These are phyloP conservation scores for Neurospora crassa DNA, from an alignment of 2,329 filamentous ascomycete genomes.

Conservation along the genomic window DNA sequence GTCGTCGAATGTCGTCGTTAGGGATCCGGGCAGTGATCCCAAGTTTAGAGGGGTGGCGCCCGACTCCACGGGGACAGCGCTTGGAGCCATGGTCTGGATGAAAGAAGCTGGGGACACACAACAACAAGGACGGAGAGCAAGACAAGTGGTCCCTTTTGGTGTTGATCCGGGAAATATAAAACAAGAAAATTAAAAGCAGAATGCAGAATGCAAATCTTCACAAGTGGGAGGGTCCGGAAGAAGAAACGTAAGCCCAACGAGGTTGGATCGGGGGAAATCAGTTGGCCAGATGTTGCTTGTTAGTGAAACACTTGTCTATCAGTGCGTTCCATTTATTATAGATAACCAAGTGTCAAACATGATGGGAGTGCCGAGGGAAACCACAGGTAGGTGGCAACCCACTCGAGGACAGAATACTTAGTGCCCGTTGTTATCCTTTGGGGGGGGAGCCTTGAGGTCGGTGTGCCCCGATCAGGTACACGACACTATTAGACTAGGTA, in stretches of 20 bases:
- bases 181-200: background rate
- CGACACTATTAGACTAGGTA: too few species aligned
- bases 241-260: background rate
- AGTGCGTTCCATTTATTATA: background rate
- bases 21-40: conserved; percentile 25
- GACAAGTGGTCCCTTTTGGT: background rate
- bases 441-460: background rate
- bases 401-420: background rate
- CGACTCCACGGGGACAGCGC: conserved; percentile 38
- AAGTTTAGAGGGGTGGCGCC: conserved; percentile 17
- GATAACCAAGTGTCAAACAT: background rate
- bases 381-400: background rate
- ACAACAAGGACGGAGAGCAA: background rate
- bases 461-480: background rate
- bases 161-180: background rate
- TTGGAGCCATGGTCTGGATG: conserved; percentile 41
- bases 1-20: conserved; percentile 76
- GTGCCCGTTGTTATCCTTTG: background rate
- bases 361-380: background rate
- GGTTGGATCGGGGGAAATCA: background rate
- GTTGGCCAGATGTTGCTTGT: background rate
- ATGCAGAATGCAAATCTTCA: background rate
- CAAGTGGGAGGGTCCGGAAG: background rate
- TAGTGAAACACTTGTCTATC: background rate
- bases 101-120: background rate